Conservation (phyloP, 2,329 filamentous ascomycete genomes). For the Aureobasidium sp. region DNA sequence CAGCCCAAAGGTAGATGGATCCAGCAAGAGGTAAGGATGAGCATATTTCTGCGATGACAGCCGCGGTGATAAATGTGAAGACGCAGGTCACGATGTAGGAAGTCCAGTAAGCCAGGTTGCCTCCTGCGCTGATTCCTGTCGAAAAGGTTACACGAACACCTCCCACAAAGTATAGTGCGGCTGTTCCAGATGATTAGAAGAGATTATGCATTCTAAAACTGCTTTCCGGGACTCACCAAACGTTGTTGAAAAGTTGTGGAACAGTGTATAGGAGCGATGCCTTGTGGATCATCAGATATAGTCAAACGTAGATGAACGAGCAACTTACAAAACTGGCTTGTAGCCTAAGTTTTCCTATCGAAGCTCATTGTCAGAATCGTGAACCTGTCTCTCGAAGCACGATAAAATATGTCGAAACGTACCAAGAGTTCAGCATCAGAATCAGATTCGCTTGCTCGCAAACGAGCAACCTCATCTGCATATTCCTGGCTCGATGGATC, state of each 20-base stretch:
- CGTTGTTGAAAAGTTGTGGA: conserved; percentile 4
- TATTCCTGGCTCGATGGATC: conserved; percentile 8
- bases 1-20: conserved; percentile 55
- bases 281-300: neutral
- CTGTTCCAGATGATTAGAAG: conserved; percentile 38
- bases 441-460: conserved; percentile 8
- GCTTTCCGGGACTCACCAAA: neutral
- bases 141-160: conserved; percentile 54
- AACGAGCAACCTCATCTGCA: conserved; percentile 5
- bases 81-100: conserved; percentile 54
- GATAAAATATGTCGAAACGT: neutral
- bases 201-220: conserved; percentile 42
- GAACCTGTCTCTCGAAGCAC: neutral
- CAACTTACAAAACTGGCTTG: conserved; percentile 7
- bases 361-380: neutral
- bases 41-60: conserved; percentile 54
- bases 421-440: conserved; percentile 9
- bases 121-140: conserved; percentile 54
- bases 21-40: conserved; percentile 52
- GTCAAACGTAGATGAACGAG: neutral
- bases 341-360: conserved; percentile 4
- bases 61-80: conserved; percentile 55
- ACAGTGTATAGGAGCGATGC: conserved; percentile 9
- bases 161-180: conserved; percentile 55
- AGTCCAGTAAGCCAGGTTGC: conserved; percentile 54